phyloP scores from a whole-genome alignment of 2,329 filamentous ascomycete genomes.

The Aureobasidium sp. region DNA sequence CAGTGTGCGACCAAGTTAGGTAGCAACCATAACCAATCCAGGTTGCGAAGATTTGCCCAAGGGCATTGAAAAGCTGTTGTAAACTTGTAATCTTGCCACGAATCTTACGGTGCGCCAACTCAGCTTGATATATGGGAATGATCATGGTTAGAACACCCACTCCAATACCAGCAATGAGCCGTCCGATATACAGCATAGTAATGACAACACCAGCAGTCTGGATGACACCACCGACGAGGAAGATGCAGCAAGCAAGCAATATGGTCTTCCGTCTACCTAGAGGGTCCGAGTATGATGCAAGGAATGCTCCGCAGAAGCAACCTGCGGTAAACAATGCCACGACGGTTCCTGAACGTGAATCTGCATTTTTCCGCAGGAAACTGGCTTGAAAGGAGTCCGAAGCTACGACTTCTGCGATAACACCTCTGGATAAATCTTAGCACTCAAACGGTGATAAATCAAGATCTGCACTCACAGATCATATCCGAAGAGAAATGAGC shows the following conservation, averaged over 20 bases:
- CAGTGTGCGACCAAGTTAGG: conserved; percentile 52
- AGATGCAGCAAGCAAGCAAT: conserved; percentile 73
- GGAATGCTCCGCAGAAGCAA: conserved; percentile 74
- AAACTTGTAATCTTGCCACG: conserved; percentile 78
- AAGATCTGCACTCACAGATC: too few relatives aligned
- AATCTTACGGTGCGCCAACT: conserved; percentile 81
- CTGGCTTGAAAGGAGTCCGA: conserved; percentile 45
- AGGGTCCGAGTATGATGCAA: conserved; percentile 67
- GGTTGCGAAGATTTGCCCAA: conserved; percentile 75
- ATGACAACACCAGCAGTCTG: conserved; percentile 73
- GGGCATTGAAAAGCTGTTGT: conserved; percentile 86
- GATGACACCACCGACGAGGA: conserved; percentile 75
- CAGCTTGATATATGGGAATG: conserved; percentile 79
- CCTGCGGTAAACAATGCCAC: conserved; percentile 40
- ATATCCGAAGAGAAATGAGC: conserved; percentile 65
- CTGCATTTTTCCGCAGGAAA: conserved; percentile 46
- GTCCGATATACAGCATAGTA: conserved; percentile 73
- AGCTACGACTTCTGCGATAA: conserved; percentile 64
- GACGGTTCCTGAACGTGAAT: conserved; percentile 35
- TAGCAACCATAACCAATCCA: conserved; percentile 77
- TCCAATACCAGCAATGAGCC: conserved; percentile 74
- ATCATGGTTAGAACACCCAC: conserved; percentile 71
- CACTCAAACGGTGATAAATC: too few relatives aligned
- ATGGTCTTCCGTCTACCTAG: conserved; percentile 79
- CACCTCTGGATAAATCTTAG: too few relatives aligned